Evolutionary conservation across 73 alveolate species (phyloP).

Genomic region (Symbiodinium pilosum): DNA sequence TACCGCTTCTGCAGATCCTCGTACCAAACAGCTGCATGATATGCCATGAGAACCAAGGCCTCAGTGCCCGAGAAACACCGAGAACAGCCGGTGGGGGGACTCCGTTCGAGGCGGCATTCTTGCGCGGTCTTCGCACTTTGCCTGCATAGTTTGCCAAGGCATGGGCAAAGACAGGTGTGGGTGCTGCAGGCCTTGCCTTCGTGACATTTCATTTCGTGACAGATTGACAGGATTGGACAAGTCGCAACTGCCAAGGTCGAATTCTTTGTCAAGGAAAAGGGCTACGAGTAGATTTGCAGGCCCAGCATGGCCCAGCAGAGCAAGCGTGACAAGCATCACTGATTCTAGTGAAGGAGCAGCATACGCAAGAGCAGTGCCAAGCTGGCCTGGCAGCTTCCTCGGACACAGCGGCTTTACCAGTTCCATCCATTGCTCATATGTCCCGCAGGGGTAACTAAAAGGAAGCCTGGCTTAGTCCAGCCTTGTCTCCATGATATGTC

Average conservation of each 20-base stretch:
- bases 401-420: too few species aligned
- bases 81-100: conserved; percentile 13
- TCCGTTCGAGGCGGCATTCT: conserved; percentile 25
- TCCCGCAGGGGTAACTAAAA: too few species aligned
- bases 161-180: conserved; percentile 45
- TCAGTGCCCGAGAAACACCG: conserved; percentile 48
- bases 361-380: conserved; percentile 38
- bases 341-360: conserved; percentile 16
- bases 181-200: conserved; percentile 55
- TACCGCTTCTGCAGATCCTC: too few species aligned
- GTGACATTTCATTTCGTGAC: too few species aligned
- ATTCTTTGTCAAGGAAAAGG: conserved; percentile 64
- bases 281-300: conserved; percentile 72
- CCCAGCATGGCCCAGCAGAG: not conserved
- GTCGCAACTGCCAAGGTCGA: too few species aligned
- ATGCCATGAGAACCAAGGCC: too few species aligned
- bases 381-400: conserved; percentile 27
- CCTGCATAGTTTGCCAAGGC: not conserved
- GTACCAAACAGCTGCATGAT: too few species aligned
- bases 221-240: too few species aligned
- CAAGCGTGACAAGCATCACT: not conserved
- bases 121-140: not conserved
- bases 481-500: too few species aligned
- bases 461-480: too few species aligned
- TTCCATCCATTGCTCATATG: too few species aligned